These are phyloP conservation scores for Vickermania ingenoplastis DNA, from an alignment of 208 protist genomes.

Conservation along the genomic window DNA sequence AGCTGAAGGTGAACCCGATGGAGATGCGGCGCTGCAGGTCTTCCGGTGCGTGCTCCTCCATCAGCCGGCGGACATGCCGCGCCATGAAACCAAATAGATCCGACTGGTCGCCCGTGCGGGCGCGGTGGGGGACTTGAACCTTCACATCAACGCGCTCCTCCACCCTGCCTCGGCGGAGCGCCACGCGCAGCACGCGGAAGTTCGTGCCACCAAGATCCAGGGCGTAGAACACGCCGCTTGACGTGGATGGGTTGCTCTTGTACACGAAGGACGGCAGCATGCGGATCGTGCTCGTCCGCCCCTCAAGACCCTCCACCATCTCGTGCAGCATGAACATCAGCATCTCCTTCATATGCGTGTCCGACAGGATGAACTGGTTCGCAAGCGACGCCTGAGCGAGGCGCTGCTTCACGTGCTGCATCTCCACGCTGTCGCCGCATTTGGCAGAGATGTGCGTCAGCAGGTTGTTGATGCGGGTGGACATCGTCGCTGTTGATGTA, in stretches of 20 bases:
- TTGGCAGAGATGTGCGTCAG: slow-evolving; percentile 65
- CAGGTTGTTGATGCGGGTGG: slow-evolving; percentile 59
- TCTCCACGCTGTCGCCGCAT: slow-evolving; percentile 42
- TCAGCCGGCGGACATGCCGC: no score
- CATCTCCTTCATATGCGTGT: slow-evolving; percentile 52
- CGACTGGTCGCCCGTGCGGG: no score
- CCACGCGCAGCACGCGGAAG: slow-evolving; percentile 82
- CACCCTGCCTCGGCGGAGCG: no score
- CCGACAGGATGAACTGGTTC: slow-evolving; percentile 50
- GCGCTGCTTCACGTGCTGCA: slow-evolving; percentile 63
- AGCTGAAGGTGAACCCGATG: no score
- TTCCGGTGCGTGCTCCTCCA: no score
- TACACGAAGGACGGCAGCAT: slow-evolving; percentile 86
- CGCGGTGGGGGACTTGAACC: no score
- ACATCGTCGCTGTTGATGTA: no score
- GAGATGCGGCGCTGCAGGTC: no score
- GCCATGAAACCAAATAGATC: no score
- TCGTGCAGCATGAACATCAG: slow-evolving; percentile 71
- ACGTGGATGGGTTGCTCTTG: slow-evolving; percentile 34
- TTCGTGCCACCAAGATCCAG: slow-evolving; percentile 90
- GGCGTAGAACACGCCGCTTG: slow-evolving; percentile 75
- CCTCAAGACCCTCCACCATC: slow-evolving; percentile 77
- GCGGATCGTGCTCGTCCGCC: slow-evolving; percentile 52
- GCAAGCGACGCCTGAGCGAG: slow-evolving; percentile 59
- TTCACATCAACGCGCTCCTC: no score